These are phyloP conservation scores for Cryomyces antarcticus DNA, from an alignment of 495 filamentous ascomycete genomes.

Conservation along the genomic window DNA sequence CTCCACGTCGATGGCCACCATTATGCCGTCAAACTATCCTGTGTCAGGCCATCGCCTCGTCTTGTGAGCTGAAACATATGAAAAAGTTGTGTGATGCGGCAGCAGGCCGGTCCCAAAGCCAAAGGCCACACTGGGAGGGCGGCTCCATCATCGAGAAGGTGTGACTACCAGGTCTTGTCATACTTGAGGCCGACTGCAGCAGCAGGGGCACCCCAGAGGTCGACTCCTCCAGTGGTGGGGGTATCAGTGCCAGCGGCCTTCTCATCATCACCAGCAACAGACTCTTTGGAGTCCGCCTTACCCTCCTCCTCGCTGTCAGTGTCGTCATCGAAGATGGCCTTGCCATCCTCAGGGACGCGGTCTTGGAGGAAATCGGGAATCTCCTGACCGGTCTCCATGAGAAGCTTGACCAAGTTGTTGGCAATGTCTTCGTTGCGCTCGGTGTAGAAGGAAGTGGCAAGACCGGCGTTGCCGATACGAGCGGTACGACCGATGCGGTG, in stretches of 20 bases:
- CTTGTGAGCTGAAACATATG: too few relatives aligned
- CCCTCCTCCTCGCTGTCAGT: constrained; percentile 6
- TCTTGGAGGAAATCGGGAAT: constrained; percentile 65
- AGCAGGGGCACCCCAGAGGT: too few relatives aligned
- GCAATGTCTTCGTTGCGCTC: constrained; percentile 48
- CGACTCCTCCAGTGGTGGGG: neutral
- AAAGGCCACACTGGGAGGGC: too few relatives aligned
- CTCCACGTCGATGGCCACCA: too few relatives aligned
- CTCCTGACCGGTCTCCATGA: constrained; percentile 56
- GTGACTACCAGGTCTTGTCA: too few relatives aligned
- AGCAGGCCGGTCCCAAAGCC: too few relatives aligned
- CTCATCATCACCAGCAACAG: neutral
- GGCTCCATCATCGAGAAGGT: too few relatives aligned
- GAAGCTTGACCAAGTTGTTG: constrained; percentile 46
- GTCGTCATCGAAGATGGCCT: constrained; percentile 9
- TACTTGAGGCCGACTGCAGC: too few relatives aligned
- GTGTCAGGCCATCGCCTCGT: too few relatives aligned
- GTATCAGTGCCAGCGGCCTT: neutral
- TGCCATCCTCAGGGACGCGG: constrained; percentile 33
- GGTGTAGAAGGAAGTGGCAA: constrained; percentile 80
- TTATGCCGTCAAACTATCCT: too few relatives aligned
- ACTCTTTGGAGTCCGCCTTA: neutral
- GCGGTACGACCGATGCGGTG: constrained; percentile 94
- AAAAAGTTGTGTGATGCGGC: too few relatives aligned
- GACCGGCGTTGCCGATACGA: constrained; percentile 71